Conservation (phyloP, 1,284 basidiomycete genomes). For the Microbotryum intermedium region DNA sequence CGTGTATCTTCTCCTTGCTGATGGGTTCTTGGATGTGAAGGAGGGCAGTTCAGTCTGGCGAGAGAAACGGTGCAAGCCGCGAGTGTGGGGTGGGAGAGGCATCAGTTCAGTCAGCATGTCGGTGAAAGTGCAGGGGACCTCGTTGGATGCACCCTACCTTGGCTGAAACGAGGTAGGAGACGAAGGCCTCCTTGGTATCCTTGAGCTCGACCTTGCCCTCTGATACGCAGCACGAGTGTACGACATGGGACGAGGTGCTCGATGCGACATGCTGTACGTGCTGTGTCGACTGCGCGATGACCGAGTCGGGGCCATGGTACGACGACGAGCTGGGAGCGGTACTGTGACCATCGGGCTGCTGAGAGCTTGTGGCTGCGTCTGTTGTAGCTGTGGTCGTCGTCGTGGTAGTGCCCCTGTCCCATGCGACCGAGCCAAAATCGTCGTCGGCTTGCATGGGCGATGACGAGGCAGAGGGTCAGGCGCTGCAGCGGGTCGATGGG, state of each 20-base stretch:
- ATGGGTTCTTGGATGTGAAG: constrained; percentile 64
- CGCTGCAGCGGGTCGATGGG: no score
- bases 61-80: background rate
- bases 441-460: constrained; percentile 1
- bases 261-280: background rate
- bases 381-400: background rate
- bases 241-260: background rate
- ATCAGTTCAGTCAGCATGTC: background rate
- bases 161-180: constrained; percentile 84
- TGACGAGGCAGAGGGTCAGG: background rate
- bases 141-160: constrained; percentile 52
- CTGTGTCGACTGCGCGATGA: background rate
- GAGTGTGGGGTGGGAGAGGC: background rate
- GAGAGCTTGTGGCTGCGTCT: background rate
- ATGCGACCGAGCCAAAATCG: constrained; percentile 22
- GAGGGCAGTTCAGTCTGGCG: constrained; percentile 66
- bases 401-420: constrained; percentile 14
- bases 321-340: background rate
- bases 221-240: constrained; percentile 53
- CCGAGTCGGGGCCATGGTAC: background rate
- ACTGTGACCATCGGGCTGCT: background rate
- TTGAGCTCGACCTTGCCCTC: constrained; percentile 93
- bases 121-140: background rate
- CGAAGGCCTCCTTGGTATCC: constrained; percentile 91
- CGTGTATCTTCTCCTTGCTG: constrained; percentile 79